A percentile compares a stretch with the other conserved stretches of the same genome.
phyloP scores from a whole-genome alignment of 345 rosid genomes.

The Crucihimalaya himalaica region DNA sequence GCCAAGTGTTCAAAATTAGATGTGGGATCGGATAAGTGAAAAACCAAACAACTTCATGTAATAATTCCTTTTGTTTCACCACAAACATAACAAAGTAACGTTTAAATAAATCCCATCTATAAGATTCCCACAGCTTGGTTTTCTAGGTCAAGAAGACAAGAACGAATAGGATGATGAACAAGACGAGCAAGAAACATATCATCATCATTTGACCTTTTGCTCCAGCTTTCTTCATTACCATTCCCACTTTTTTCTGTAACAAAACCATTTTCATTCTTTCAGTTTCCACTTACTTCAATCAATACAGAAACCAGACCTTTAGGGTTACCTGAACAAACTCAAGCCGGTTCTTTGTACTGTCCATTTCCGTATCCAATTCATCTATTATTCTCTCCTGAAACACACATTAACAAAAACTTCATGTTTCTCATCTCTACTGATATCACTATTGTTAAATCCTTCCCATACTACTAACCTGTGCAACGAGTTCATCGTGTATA shows the following conservation, averaged over 20 bases:
- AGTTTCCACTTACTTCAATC: background rate
- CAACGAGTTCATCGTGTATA: conserved; percentile 91
- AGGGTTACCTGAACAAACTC: conserved; percentile 86
- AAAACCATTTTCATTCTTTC: conserved; percentile 8
- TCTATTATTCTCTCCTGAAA: conserved; percentile 82
- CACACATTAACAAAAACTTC: conserved; percentile 21
- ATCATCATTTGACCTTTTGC: conserved; percentile 93
- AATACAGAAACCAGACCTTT: background rate
- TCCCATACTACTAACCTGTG: conserved; percentile 56
- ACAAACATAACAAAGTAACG: conserved; percentile 18
- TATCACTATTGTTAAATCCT: background rate
- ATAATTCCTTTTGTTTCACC: conserved; percentile 23
- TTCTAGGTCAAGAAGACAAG: conserved; percentile 76
- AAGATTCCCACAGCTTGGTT: background rate
- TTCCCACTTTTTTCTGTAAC: conserved; percentile 89
- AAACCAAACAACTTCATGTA: background rate
- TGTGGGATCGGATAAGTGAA: background rate
- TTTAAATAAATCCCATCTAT: background rate
- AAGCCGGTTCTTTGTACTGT: conserved; percentile 85
- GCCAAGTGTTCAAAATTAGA: background rate
- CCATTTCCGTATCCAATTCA: conserved; percentile 86
- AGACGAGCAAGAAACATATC: conserved; percentile 73
- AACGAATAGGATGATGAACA: conserved; percentile 87
- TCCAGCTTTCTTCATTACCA: conserved; percentile 98
- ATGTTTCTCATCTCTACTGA: conserved; percentile 24